These are phyloP conservation scores for Talaromyces ruber DNA, from an alignment of 495 filamentous ascomycete genomes.

Conservation along the genomic window DNA sequence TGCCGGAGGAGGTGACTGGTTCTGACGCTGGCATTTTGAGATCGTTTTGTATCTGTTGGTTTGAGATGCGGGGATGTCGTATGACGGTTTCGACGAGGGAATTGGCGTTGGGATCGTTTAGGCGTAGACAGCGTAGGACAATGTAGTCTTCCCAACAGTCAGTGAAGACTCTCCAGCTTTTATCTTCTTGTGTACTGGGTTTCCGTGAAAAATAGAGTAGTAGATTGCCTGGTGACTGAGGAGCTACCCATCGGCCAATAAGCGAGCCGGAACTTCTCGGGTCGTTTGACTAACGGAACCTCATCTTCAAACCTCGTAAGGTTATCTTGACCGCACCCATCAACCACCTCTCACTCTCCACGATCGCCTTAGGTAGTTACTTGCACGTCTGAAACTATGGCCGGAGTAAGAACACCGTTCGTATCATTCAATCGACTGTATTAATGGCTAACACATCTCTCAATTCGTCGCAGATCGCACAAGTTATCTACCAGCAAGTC, in stretches of 20 bases:
- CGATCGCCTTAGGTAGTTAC: neutral
- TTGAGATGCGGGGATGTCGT: neutral
- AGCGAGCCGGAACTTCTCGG: constrained; percentile 37
- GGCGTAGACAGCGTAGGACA: neutral
- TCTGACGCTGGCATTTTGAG: constrained; percentile 13
- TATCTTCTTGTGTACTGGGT: neutral
- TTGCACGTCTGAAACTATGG: neutral
- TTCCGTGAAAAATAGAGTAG: neutral
- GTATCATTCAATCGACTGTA: neutral
- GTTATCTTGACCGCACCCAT: constrained; percentile 2
- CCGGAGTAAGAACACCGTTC: neutral
- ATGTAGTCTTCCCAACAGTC: no score
- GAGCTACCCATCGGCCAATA: constrained; percentile 26
- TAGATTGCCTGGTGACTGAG: neutral
- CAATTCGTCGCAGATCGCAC: constrained; percentile 8
- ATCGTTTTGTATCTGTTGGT: neutral
- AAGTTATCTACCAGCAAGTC: constrained; percentile 12
- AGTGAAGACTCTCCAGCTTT: neutral
- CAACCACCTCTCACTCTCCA: neutral
- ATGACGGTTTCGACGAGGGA: neutral
- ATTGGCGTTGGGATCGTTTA: neutral
- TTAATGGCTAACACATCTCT: constrained; percentile 2
- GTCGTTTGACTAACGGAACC: constrained; percentile 8
- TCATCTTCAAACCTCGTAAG: constrained; percentile 10
- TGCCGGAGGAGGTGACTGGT: constrained; percentile 50